Percentiles rank a stretch among this genome's conserved stretches.
Conservation (phyloP, 2,329 filamentous ascomycete genomes). For the Colletotrichum sp. region DNA sequence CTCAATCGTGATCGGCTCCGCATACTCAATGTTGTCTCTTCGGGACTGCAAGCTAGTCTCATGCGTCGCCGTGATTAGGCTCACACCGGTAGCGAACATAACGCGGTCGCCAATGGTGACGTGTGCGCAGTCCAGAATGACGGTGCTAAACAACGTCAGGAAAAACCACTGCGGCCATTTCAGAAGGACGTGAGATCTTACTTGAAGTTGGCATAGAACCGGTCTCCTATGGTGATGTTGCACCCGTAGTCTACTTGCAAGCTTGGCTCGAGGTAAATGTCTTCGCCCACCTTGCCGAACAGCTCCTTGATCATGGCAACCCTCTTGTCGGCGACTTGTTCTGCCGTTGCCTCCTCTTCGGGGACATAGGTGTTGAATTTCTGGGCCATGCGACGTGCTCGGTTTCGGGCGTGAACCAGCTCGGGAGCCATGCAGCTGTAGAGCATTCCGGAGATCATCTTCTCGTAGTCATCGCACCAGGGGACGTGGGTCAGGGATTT, state of each 20-base stretch:
- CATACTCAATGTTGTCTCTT: constrained; percentile 53
- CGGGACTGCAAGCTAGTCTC: constrained; percentile 52
- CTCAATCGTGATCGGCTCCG: constrained; percentile 51
- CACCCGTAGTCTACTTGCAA: constrained; percentile 69
- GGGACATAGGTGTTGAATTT: constrained; percentile 40
- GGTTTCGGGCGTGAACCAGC: constrained; percentile 53
- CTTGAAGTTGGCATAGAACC: constrained; percentile 69
- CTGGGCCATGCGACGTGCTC: neutral
- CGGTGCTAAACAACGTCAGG: neutral
- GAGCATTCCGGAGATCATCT: constrained; percentile 68
- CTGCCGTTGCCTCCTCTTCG: constrained; percentile 42
- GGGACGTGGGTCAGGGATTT: constrained; percentile 55
- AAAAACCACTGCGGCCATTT: too few relatives aligned
- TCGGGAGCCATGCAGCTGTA: constrained; percentile 56
- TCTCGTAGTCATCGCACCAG: constrained; percentile 66
- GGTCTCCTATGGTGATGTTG: constrained; percentile 65
- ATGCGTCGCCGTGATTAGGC: constrained; percentile 39
- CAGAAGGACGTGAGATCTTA: constrained; percentile 7
- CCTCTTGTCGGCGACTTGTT: constrained; percentile 42
- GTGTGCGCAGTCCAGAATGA: neutral
- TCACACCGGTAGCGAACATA: neutral
- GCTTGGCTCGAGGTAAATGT: constrained; percentile 64
- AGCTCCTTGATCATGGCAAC: constrained; percentile 53
- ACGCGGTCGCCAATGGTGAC: neutral
- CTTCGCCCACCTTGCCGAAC: constrained; percentile 54